A percentile compares a stretch with the other conserved stretches of the same genome.
Conservation (phyloP, 2,329 filamentous ascomycete species). For the Penicillium sp. region DNA sequence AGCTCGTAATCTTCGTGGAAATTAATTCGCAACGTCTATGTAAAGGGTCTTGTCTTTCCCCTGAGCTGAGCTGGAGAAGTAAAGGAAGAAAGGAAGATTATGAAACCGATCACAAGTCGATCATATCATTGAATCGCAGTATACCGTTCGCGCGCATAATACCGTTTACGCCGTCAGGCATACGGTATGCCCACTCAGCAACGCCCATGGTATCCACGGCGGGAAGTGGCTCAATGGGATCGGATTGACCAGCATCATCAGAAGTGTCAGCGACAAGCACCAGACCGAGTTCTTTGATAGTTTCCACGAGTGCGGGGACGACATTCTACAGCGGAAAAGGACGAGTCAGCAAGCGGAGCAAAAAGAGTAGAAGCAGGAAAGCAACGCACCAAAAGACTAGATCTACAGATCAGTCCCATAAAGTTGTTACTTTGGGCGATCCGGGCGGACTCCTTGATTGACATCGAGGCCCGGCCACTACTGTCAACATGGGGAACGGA, state of each 20-base stretch:
- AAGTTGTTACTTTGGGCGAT: slow-evolving; percentile 95
- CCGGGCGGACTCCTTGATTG: slow-evolving; percentile 90
- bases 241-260: slow-evolving; percentile 46
- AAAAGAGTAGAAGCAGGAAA: not conserved
- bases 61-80: no score
- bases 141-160: slow-evolving; percentile 81
- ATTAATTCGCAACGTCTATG: slow-evolving; percentile 8
- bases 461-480: slow-evolving; percentile 70
- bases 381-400: slow-evolving; percentile 71
- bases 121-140: slow-evolving; percentile 86
- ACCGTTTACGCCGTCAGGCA: slow-evolving; percentile 82
- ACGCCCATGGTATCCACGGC: slow-evolving; percentile 30
- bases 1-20: slow-evolving; percentile 21
- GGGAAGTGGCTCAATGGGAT: slow-evolving; percentile 21
- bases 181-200: slow-evolving; percentile 46
- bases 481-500: slow-evolving; percentile 48
- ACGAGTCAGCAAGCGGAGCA: slow-evolving; percentile 20
- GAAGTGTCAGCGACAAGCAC: slow-evolving; percentile 88
- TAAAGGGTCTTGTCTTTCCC: slow-evolving; percentile 2
- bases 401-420: slow-evolving; percentile 93
- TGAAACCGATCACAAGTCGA: slow-evolving; percentile 58
- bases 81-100: slow-evolving; percentile 7
- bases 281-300: slow-evolving; percentile 89
- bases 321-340: slow-evolving; percentile 64
- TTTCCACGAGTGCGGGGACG: slow-evolving; percentile 85